Conservation (phyloP, 192 early-diverging fungal species). For the Coemansia sp. region DNA sequence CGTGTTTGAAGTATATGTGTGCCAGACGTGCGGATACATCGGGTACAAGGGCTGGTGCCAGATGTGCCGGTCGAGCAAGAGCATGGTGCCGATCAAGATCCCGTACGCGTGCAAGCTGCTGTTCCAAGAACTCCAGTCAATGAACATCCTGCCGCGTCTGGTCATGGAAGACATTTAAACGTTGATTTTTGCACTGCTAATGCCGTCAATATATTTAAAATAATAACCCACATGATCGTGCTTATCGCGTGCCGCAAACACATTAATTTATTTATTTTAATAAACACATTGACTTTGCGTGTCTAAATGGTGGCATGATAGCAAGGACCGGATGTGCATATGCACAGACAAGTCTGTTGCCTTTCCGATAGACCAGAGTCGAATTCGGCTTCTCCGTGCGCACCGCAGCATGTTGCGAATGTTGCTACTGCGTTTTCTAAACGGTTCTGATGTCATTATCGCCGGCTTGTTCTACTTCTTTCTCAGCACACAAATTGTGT, state of each 20-base stretch:
- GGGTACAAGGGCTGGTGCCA: conserved; percentile 91
- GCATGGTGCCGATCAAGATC: conserved; percentile 88
- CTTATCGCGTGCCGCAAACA: not conserved
- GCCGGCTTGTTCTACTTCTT: not conserved
- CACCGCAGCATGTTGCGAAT: not conserved
- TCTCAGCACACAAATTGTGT: not conserved
- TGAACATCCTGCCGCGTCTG: conserved; percentile 89
- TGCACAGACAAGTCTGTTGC: not conserved
- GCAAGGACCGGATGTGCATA: not conserved
- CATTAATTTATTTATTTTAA: not conserved
- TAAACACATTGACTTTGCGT: not conserved
- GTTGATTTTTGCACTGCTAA: not conserved
- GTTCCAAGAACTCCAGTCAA: conserved; percentile 96
- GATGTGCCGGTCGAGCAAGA: conserved; percentile 81
- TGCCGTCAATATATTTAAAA: too few species aligned
- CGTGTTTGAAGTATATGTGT: conserved; percentile 90
- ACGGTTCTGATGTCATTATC: not conserved
- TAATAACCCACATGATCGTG: too few species aligned
- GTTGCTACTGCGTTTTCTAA: not conserved
- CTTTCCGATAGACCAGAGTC: not conserved
- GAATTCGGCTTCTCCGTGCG: not conserved
- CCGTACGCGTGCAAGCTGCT: conserved; percentile 97
- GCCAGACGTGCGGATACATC: conserved; percentile 86
- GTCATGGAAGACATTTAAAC: conserved; percentile 58
- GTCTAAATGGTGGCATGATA: not conserved